Percentiles rank a stretch among this genome's conserved stretches.
Evolutionary conservation across 257 asterid genomes (phyloP).

Genomic region (Agastache rugosa): DNA sequence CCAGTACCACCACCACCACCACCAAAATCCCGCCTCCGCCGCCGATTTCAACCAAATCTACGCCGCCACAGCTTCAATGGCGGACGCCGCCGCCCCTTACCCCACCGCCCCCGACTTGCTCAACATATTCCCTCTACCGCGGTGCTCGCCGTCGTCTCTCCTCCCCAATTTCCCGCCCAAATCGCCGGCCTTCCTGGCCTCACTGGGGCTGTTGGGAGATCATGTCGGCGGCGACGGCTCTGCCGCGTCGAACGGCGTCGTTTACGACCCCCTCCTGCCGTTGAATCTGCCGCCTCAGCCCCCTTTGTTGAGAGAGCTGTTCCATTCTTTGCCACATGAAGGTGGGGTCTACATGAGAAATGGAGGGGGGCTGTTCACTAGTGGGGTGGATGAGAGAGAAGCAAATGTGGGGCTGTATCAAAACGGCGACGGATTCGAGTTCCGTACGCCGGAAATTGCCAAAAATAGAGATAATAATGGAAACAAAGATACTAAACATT

Average conservation of each 20-base stretch:
- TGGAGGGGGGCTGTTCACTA: conserved; percentile 44
- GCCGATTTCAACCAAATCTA: conserved; percentile 38
- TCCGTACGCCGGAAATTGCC: conserved; percentile 57
- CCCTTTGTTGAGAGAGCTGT: conserved; percentile 73
- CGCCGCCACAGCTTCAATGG: conserved; percentile 31
- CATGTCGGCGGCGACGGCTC: conserved; percentile 23
- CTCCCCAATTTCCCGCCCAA: conserved; percentile 58
- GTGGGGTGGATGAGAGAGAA: conserved; percentile 69
- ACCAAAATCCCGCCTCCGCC: conserved; percentile 29
- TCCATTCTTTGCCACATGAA: conserved; percentile 71
- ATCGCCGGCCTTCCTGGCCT: conserved; percentile 55
- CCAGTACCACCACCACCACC: conserved; percentile 29
- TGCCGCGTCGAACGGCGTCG: conserved; percentile 30
- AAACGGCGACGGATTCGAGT: conserved; percentile 70
- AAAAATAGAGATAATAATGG: conserved; percentile 51
- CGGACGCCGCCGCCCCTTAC: conserved; percentile 38
- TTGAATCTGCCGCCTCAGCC: conserved; percentile 81
- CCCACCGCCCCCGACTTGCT: conserved; percentile 63
- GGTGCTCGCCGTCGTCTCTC: conserved; percentile 46
- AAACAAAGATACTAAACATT: conserved; percentile 62
- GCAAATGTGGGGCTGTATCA: conserved; percentile 50
- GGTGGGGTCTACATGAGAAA: conserved; percentile 15
- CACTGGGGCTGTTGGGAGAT: conserved; percentile 76
- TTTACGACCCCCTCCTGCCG: conserved; percentile 77
- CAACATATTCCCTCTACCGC: conserved; percentile 61